Evolutionary conservation across 805 yeast genomes (phyloP).

Genomic region (Danielia oregonensis): DNA sequence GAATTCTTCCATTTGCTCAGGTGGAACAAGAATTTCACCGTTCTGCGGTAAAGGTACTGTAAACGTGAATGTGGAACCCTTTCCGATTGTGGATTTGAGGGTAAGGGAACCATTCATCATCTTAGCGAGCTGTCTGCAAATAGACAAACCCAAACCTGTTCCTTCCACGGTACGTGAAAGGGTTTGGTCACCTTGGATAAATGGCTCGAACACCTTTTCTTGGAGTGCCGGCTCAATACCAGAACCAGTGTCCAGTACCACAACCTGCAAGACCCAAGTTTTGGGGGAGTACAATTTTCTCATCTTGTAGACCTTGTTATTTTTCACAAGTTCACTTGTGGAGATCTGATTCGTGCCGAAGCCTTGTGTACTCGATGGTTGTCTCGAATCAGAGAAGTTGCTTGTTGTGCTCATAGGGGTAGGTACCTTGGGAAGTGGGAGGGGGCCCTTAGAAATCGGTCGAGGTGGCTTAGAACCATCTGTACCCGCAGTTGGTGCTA

Average conservation of each 20-base stretch:
- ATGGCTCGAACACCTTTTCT: constrained; percentile 87
- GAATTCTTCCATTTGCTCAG: constrained; percentile 35
- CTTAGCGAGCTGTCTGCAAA: constrained; percentile 84
- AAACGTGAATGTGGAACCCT: constrained; percentile 81
- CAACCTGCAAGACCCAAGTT: constrained; percentile 61
- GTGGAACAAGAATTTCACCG: constrained; percentile 46
- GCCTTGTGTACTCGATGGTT: neutral
- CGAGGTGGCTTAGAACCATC: neutral
- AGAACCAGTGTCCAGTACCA: constrained; percentile 88
- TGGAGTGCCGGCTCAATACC: constrained; percentile 85
- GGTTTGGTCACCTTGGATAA: constrained; percentile 96
- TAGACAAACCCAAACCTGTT: constrained; percentile 87
- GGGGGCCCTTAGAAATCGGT: neutral
- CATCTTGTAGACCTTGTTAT: constrained; percentile 32
- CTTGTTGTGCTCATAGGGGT: neutral
- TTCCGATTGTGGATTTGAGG: constrained; percentile 68
- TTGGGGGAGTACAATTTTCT: constrained; percentile 35
- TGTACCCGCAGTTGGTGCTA: neutral
- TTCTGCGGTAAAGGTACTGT: constrained; percentile 72
- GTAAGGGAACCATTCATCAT: constrained; percentile 88
- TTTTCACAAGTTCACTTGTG: constrained; percentile 30
- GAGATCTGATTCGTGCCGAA: constrained; percentile 5
- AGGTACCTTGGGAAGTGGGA: no score
- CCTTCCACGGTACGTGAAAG: constrained; percentile 90
- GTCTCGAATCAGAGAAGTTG: neutral